Evolutionary conservation across 202 grass and related monocot species (phyloP), one percentile per base, ranked within the genome.

Genomic region (Zizania palustris): DNA sequence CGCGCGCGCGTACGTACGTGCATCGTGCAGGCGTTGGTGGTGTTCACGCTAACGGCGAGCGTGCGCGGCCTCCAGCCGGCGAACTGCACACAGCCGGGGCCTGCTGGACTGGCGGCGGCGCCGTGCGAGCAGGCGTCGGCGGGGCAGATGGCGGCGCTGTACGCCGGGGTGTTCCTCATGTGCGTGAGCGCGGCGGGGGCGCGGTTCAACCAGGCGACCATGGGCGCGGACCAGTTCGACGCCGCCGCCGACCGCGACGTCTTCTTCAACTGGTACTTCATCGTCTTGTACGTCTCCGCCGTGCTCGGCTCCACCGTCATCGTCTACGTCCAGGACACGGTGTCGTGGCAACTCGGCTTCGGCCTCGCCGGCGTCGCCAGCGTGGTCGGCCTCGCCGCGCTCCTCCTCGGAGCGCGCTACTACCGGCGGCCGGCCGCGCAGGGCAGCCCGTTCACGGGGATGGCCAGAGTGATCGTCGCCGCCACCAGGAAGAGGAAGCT

Each of bases 261-360:
- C 34, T 86, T 82, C 71, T 97, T 97, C 81, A 97, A 89, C 77
- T 93, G 93, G 90, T 97, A 77, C 83, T 93, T 93, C 83, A 77
- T 97, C 45, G 73, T 85, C 60, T 0, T 89, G 36, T 91, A 97
- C 65, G 59, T 61, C 0, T 62, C 85, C 4, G 3, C 83, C 34
- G 83, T 97, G 36, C 13, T 81, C 12, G 83, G 78, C 1, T 22
- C 74, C 1, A 97, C 93, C 2, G 77, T 72, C 4, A 57, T 93
- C 51, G 81, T 97, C 73, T 93, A 93, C 72, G 5, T 97, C 58
- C 76, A 97, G 76, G 90, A 89, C 78, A 63, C 43, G 0, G 74
- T 93, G 60, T 91, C 85, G 1, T 97, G 93, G 93, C 22, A 65
- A n/a, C 44, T 93, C 7, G 93, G 93, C 0, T 97, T 83, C 58